These are phyloP conservation scores for Mycena rebaudengoi DNA, from an alignment of 768 basidiomycete species.

Conservation along the genomic window DNA sequence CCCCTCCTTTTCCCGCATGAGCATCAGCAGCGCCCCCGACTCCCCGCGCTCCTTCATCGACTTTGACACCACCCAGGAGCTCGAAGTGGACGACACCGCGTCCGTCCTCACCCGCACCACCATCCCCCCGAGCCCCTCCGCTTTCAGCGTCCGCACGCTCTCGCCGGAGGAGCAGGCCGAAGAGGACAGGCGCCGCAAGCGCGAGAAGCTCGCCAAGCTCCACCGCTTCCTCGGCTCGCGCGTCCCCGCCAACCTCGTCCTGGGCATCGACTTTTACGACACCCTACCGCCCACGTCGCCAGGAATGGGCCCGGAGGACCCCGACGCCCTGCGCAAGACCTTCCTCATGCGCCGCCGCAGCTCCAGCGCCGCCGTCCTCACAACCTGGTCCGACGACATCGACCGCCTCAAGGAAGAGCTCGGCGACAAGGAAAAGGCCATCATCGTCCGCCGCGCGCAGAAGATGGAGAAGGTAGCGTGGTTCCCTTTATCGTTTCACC, in stretches of 20 bases:
- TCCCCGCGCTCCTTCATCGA: conserved; percentile 61
- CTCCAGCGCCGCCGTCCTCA: conserved; percentile 58
- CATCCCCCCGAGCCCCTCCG: conserved; percentile 54
- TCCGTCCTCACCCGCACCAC: conserved; percentile 35
- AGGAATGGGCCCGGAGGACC: conserved; percentile 41
- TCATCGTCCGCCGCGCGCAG: conserved; percentile 79
- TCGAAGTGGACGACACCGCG: background rate
- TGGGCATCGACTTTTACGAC: conserved; percentile 50
- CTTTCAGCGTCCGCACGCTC: conserved; percentile 45
- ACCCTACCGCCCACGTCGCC: conserved; percentile 41
- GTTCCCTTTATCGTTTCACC: conserved; percentile 8
- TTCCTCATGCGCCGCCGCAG: conserved; percentile 63
- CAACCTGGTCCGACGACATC: conserved; percentile 61
- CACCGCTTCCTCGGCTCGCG: conserved; percentile 88
- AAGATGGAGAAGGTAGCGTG: conserved; percentile 88
- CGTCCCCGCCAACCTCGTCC: conserved; percentile 74
- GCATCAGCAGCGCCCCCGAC: conserved; percentile 20
- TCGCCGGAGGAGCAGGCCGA: conserved; percentile 64
- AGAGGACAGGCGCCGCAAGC: conserved; percentile 70
- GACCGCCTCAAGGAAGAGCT: conserved; percentile 78
- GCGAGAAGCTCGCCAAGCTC: conserved; percentile 81
- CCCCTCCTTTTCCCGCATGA: conserved; percentile 12
- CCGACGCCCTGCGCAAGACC: conserved; percentile 41
- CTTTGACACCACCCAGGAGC: conserved; percentile 22
- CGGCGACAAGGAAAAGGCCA: conserved; percentile 76